Evolutionary conservation across 2,329 filamentous ascomycete genomes (phyloP), one percentile per base, ranked within the genome.

Genomic region (Alternaria atra): DNA sequence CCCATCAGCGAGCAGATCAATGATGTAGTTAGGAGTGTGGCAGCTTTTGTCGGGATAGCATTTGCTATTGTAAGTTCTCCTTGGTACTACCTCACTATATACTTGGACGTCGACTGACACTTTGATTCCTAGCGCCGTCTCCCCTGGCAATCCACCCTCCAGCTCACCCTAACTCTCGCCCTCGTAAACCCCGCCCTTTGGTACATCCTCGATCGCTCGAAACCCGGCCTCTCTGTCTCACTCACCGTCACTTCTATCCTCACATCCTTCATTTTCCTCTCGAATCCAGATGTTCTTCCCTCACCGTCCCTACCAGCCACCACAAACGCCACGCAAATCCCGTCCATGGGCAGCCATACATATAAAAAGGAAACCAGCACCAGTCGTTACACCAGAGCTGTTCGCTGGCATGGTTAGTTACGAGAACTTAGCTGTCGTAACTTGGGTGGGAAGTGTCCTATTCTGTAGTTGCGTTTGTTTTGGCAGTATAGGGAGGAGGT

Each of bases 391-490:
- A 12, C 64, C 61, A 29, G 66, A 73, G 27, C 42, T 73, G 25
- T 83, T 84, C 64, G 87, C 82, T 66, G 87, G 85, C 46, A 82
- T 86, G 61, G 86, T 85, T 59, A 86, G 82, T 54, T 85, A 88
- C 52, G 87, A 92, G 69, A 88, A 83, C 6, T 77, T 93, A 1
- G 91, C 91, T 58, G 86, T 91, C 17, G 90, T 89, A 12, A 92
- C 93, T 5, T 99, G 95, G 94, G 90, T 97, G 73, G 85, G 94
- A 25, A 97, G 93, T 73, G 93, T 98, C 27, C 81, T 99, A 52
- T 99, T 97, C 77, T 97, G 95, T 80, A 96, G 92, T 73, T 93
- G 92, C 69, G 88, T 98, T 9, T 97, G 94, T 80, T 97, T 99
- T 83, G 95, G 95, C 10, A 98, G 97, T 75, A 93, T 99, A 73